Base-by-base conservation (phyloP, 2,329 filamentous ascomycete species). In the Venturia pyrina region DNA sequence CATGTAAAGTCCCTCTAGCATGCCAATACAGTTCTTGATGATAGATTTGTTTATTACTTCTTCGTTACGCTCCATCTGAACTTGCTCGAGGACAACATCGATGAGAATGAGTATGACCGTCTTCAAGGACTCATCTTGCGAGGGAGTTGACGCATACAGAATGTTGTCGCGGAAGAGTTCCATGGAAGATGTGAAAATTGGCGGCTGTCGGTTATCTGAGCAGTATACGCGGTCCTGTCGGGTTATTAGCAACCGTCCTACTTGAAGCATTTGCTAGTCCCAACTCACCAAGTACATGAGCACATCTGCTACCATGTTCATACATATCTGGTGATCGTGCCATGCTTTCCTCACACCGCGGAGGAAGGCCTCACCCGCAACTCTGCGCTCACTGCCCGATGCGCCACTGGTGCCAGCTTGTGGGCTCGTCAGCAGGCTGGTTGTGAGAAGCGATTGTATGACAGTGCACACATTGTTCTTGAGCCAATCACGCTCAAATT, bases 231-330 rank as follows among this genome's bases (percentile, higher is more conserved):
- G 89, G 74, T 99, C 93, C 85, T 87, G 60, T 48, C 32, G 21
- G 7, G 17, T 48, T 10, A 13, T 56, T 24, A 48, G 41, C n/a
- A 32, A 46, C 34, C 53, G 21, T 48, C 24, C 21, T 17, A n/a
- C 13, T 56, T 4, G 15, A 19, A 24, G n/a, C 21, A 64, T 65
- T 19, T 50, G 4, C 28, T 19, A 17, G 15, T 34, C 10, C 46
- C n/a, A 10, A 72, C 80, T 72, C 73, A 86, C 84, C 82, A 99
- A 91, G 73, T 97, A 97, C 92, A 98, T 97, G 63, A 98, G 82
- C 41, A 98, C 91, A 75, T 98, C 95, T 4, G 93, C 92, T 63
- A 91, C 88, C 93, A 98, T 98, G 73, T 91, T 92, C 90, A 96
- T 96, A 57, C 90, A 93, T 66, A 90, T 85, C 73, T 93, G 90